A percentile compares a stretch with the other conserved stretches of the same genome.
phyloP scores from a whole-genome alignment of 768 basidiomycete genomes.

The Neoboletus magnificus region DNA sequence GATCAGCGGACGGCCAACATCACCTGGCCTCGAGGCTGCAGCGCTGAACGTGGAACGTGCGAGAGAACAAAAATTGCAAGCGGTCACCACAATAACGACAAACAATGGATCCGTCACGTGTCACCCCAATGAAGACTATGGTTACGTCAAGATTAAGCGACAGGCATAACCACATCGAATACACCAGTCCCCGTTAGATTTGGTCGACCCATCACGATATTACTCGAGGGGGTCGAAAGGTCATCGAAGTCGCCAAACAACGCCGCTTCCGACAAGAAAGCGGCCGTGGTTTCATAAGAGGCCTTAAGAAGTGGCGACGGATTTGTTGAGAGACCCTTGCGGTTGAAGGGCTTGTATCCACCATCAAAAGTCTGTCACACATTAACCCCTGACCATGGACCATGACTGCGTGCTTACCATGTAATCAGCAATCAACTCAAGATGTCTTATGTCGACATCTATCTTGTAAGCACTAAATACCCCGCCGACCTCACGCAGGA shows the following conservation, averaged over 20 bases:
- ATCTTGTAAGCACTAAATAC: slow-evolving; percentile 97
- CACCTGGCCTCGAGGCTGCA: slow-evolving; percentile 20
- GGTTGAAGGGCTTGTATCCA: slow-evolving; percentile 97
- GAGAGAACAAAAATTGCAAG: slow-evolving; percentile 16
- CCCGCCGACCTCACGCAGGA: slow-evolving; percentile 85
- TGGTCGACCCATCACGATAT: slow-evolving; percentile 86
- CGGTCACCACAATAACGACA: slow-evolving; percentile 21
- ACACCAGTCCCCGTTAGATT: slow-evolving; percentile 91
- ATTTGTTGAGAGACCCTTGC: slow-evolving; percentile 88
- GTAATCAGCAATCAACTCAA: slow-evolving; percentile 97
- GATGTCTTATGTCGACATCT: slow-evolving; percentile 88
- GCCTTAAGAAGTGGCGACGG: slow-evolving; percentile 97
- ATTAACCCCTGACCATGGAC: background rate
- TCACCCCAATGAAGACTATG: slow-evolving; percentile 2
- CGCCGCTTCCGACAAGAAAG: slow-evolving; percentile 92
- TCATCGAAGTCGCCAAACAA: slow-evolving; percentile 95
- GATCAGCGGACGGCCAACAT: slow-evolving; percentile 27
- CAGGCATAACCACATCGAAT: slow-evolving; percentile 79
- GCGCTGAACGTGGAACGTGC: background rate
- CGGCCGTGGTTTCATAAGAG: slow-evolving; percentile 93
- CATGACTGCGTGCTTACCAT: slow-evolving; percentile 63
- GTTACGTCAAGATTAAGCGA: slow-evolving; percentile 9
- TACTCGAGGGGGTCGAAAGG: slow-evolving; percentile 84
- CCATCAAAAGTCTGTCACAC: slow-evolving; percentile 86
- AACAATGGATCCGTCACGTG: slow-evolving; percentile 17